Base-by-base conservation (phyloP, 495 filamentous ascomycete species). In the Penicillium egyptiacum region DNA sequence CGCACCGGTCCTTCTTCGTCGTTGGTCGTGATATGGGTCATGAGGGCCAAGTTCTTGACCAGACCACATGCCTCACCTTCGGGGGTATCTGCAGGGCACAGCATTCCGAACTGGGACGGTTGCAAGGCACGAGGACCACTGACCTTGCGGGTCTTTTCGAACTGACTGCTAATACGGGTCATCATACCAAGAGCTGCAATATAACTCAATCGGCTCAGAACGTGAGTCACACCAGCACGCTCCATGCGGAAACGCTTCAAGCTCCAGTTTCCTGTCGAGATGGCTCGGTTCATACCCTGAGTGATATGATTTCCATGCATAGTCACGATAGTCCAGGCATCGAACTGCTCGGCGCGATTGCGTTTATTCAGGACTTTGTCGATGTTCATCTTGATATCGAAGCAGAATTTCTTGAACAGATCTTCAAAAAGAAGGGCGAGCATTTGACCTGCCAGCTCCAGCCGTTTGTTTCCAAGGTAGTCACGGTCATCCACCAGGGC, bases 171-270 rank as follows among this genome's bases (percentile, higher is more conserved):
- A 62, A 98, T 98, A 63, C 94, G 86, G 11, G 95, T 98, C 95
- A 99, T 98, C 95, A 98, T 98, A 54, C 95, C 95, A n/a, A 99
- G 81, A 11, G 95, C 95, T 62, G 88, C 90, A 74, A 98, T 96
- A 66, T 96, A 99, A 70, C 92, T 97, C 44, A 98, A 76, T 42
- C 94, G 85, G 75, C 92, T 97, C 17, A 99, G 79, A 53, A 99
- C 92, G 71, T 99, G 94, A 3, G 94, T 96, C 10, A 99, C 92
- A 64, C 94, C 94, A 20, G 94, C 94, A 70, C 94, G 83, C 66
- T 96, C 92, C 94, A 98, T 99, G 71, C 91, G 90, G 77, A 98
- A 98, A 69, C 95, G 90, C 70, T 94, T 96, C 51, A 98, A 79
- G 54, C 81, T 96, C 94, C 94, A 99, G 64, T 99, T 99, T 16